Evolutionary conservation across 768 basidiomycete genomes (phyloP).

Genomic region (Lactifluus volemus): DNA sequence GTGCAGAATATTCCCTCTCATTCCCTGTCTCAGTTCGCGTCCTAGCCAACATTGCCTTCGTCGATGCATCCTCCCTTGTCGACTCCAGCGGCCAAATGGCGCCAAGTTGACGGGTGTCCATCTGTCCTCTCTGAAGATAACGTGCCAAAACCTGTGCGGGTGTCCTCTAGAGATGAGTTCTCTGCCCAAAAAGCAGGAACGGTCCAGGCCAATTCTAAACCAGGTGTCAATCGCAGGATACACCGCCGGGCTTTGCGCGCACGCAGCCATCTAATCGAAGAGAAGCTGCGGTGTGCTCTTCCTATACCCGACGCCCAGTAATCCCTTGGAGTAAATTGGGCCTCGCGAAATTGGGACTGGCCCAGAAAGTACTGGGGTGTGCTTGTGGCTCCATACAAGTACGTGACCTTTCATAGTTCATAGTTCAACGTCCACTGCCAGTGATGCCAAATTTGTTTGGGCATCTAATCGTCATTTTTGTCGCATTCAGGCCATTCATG

Average conservation of each 20-base stretch:
- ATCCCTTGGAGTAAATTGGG: too few species aligned
- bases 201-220: background rate
- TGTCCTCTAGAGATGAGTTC: background rate
- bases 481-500: too few species aligned
- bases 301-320: background rate
- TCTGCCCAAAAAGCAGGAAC: too few species aligned
- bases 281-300: slow-evolving; percentile 3
- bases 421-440: too few species aligned
- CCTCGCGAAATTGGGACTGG: too few species aligned
- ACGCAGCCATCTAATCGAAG: slow-evolving; percentile 6
- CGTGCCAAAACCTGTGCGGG: background rate
- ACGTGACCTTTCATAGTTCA: too few species aligned
- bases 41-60: background rate
- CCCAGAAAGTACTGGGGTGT: too few species aligned
- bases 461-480: too few species aligned
- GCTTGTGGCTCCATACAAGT: too few species aligned
- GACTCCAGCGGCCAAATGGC: background rate
- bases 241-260: slow-evolving; percentile 6
- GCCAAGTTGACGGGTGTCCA: background rate
- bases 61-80: background rate
- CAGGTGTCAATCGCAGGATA: background rate
- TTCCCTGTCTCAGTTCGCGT: background rate
- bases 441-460: too few species aligned
- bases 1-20: background rate
- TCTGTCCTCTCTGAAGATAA: background rate